phyloP scores from a whole-genome alignment of 176 grass and related monocot genomes.

The Aegilops umbellulata region DNA sequence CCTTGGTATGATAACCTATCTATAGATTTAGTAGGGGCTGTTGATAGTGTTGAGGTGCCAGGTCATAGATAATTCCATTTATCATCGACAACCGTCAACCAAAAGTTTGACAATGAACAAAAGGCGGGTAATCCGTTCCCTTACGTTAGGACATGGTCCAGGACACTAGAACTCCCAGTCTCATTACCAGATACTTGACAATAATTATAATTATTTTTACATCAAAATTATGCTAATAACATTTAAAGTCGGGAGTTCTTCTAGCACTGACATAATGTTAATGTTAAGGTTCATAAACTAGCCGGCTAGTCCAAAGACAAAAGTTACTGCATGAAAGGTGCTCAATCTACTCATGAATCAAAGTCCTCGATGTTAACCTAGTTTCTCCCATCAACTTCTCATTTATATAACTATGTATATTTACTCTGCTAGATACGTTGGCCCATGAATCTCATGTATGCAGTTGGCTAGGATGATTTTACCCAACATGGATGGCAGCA shows the following conservation, averaged over 20 bases:
- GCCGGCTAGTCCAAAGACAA: background rate
- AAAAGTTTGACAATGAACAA: background rate
- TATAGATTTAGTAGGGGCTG: too few relatives aligned
- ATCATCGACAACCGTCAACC: background rate
- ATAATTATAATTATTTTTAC: background rate
- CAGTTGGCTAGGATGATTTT: too few relatives aligned
- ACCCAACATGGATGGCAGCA: too few relatives aligned
- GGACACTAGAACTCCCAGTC: background rate
- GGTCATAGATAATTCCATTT: too few relatives aligned
- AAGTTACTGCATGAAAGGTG: background rate
- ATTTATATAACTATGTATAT: background rate
- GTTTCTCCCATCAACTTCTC: background rate
- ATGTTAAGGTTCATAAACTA: background rate
- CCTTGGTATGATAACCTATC: too few relatives aligned
- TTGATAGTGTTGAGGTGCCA: too few relatives aligned
- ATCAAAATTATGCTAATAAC: background rate
- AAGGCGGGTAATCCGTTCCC: background rate
- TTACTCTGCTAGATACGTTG: background rate
- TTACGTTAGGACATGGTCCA: background rate
- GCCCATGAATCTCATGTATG: background rate
- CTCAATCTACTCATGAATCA: background rate
- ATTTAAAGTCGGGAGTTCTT: constrained; percentile 1
- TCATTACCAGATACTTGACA: background rate
- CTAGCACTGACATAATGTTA: background rate
- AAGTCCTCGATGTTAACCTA: background rate